Base-by-base conservation (phyloP, 1,284 basidiomycete species). In the Peniophora sp. region DNA sequence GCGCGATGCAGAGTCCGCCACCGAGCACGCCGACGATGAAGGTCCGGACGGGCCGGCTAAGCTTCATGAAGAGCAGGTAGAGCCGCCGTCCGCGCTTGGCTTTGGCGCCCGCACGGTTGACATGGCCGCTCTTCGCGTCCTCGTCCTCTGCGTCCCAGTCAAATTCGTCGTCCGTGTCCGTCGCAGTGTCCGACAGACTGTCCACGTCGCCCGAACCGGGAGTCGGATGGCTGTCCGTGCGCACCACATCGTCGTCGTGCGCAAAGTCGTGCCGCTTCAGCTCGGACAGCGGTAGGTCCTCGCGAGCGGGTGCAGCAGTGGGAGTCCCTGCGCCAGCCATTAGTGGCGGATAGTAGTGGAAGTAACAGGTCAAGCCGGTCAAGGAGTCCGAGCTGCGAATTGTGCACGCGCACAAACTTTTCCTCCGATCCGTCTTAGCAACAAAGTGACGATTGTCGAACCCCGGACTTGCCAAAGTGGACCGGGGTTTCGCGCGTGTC, bases 141-240 rank as follows among this genome's bases (percentile, higher is more conserved):
- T 85, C 71, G 48, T 69, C 70, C 23, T 62, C 75, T 5, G 27
- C 27, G 50, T 85, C 81, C 85, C 85, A 87, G 67, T 87, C 75
- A 58, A 89, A 87, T 59, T 87, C 81, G 58, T 85, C 85, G 14
- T 77, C 79, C 1, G 78, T 73, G 59, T 80, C 77, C 11, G 83
- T 84, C 32, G 69, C 75, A 5, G 79, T 75, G n/a, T 50, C 61
- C n/a, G 34, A 17, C 17, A 32, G 6, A 45, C 44, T 48, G 19
- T 19, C 56, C 10, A 55, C 56, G 52, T 78, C 74, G 14, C 67
- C 65, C 24, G 54, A 55, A 35, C 63, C 53, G 45, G 34, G 24
- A n/a, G 32, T 14, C 14, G 17, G 36, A 16, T 8, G 24, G 32
- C 23, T 19, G 36, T 35, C 36, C 19, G 45, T 22, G 12, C n/a